Evolutionary conservation across 2,329 filamentous ascomycete genomes (phyloP).

Genomic region (Grosmannia huntii): DNA sequence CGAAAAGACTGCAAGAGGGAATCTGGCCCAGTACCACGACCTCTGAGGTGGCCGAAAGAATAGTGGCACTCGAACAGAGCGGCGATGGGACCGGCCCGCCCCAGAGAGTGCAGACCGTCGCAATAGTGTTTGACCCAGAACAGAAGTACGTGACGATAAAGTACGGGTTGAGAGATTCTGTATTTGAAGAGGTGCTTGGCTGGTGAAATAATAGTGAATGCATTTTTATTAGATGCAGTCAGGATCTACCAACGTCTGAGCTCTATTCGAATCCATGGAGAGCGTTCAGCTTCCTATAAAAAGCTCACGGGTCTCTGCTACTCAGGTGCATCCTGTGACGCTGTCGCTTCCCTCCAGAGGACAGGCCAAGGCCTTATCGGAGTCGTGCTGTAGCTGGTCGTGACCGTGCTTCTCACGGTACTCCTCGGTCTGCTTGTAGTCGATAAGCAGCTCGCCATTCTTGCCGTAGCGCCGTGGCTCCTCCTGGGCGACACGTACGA

Average conservation of each 20-base stretch:
- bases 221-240: background rate
- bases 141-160: background rate
- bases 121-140: background rate
- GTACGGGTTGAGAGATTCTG: background rate
- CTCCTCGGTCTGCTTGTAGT: slow-evolving; percentile 19
- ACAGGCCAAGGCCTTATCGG: background rate
- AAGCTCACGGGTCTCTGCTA: background rate
- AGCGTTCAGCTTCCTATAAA: background rate
- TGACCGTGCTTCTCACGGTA: background rate
- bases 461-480: slow-evolving; percentile 46
- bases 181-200: background rate
- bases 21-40: slow-evolving; percentile 7
- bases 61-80: slow-evolving; percentile 1
- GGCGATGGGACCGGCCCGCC: background rate
- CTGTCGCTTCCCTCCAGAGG: background rate
- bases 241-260: background rate
- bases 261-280: background rate
- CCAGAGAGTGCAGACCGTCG: background rate
- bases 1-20: slow-evolving; percentile 6
- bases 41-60: background rate
- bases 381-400: background rate
- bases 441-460: slow-evolving; percentile 43
- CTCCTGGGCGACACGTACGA: slow-evolving; percentile 27
- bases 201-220: background rate
- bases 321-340: background rate